Conservation (phyloP, 805 yeast genomes). For the Scheffersomyces ergatensis region DNA sequence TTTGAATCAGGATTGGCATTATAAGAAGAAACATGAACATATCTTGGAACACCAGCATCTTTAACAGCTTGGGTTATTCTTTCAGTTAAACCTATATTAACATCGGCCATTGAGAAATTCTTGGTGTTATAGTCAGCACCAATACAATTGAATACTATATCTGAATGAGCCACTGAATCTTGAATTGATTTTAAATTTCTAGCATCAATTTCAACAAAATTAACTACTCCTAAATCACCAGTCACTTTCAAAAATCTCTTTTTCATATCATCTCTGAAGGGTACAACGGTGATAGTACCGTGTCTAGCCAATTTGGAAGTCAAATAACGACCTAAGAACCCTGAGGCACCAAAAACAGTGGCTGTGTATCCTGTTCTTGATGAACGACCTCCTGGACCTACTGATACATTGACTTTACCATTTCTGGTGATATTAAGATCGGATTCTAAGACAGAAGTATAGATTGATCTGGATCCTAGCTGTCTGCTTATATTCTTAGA, state of each 20-base stretch:
- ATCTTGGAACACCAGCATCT: conserved; percentile 69
- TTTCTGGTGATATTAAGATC: conserved; percentile 71
- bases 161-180: conserved; percentile 75
- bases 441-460: conserved; percentile 42
- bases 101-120: conserved; percentile 79
- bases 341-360: conserved; percentile 82
- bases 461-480: conserved; percentile 27
- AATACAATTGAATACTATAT: conserved; percentile 75
- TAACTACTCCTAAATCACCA: conserved; percentile 87
- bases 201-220: conserved; percentile 77
- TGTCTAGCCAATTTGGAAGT: conserved; percentile 74
- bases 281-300: conserved; percentile 74
- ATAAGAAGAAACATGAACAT: conserved; percentile 76
- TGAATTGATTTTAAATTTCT: conserved; percentile 75
- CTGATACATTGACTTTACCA: conserved; percentile 71
- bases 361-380: conserved; percentile 88
- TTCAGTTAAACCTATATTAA: conserved; percentile 74
- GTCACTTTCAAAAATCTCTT: conserved; percentile 75
- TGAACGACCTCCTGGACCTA: conserved; percentile 78
- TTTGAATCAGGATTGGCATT: conserved; percentile 68
- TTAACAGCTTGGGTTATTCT: conserved; percentile 73
- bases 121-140: conserved; percentile 77
- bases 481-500: conserved; percentile 12
- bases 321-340: conserved; percentile 73
- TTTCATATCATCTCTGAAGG: conserved; percentile 78